Percentiles rank a stretch among this genome's conserved stretches.
Evolutionary conservation across 2,329 filamentous ascomycete species (phyloP).

Genomic region (Albophoma yamanashiensis): DNA sequence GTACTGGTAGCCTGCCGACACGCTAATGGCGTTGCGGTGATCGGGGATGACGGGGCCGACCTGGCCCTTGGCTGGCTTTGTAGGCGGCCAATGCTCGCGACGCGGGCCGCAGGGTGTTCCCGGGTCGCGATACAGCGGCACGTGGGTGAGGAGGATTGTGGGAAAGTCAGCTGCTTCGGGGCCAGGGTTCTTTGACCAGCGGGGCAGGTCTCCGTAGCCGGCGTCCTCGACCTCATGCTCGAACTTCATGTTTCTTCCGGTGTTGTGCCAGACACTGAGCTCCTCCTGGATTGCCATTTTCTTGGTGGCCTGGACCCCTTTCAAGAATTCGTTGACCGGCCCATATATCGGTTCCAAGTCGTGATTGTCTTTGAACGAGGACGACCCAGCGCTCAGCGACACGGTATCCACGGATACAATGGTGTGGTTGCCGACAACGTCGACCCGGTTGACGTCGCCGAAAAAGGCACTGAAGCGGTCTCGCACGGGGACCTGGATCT

Average conservation of each 20-base stretch:
- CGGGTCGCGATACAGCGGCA: slow-evolving; percentile 73
- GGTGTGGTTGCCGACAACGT: slow-evolving; percentile 88
- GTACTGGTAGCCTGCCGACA: slow-evolving; percentile 82
- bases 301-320: slow-evolving; percentile 53
- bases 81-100: slow-evolving; percentile 73
- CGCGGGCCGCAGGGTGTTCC: slow-evolving; percentile 81
- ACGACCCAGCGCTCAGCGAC: slow-evolving; percentile 65
- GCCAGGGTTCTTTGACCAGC: slow-evolving; percentile 25
- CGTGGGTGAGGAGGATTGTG: slow-evolving; percentile 81
- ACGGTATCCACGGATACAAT: slow-evolving; percentile 87
- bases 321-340: slow-evolving; percentile 67
- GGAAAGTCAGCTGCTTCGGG: slow-evolving; percentile 55
- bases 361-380: slow-evolving; percentile 36
- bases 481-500: slow-evolving; percentile 70
- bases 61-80: slow-evolving; percentile 49
- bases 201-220: slow-evolving; percentile 27
- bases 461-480: slow-evolving; percentile 82
- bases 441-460: slow-evolving; percentile 81
- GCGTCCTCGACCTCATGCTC: slow-evolving; percentile 50
- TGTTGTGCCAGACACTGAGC: slow-evolving; percentile 52
- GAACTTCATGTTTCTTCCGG: slow-evolving; percentile 43
- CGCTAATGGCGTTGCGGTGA: slow-evolving; percentile 65
- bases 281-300: slow-evolving; percentile 58
- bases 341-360: slow-evolving; percentile 57
- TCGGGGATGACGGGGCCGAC: slow-evolving; percentile 45